A percentile compares a stretch with the other conserved stretches of the same genome.
Conservation (phyloP, 805 yeast species). For the Candida jianshihensis region DNA sequence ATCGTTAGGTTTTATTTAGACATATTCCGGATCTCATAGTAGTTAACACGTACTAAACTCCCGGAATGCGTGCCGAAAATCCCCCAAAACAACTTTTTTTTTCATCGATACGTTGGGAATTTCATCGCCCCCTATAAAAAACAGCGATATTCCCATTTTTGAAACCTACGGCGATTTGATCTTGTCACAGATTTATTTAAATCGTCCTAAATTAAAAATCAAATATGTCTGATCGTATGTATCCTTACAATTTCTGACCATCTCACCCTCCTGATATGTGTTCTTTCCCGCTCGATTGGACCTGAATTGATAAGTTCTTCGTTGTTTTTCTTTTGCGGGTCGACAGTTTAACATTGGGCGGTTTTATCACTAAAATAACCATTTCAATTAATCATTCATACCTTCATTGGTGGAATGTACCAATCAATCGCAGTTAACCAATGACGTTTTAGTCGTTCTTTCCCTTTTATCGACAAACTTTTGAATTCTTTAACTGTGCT, state of each 20-base stretch:
- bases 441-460: background rate
- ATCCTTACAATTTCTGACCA: background rate
- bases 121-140: slow-evolving; percentile 1
- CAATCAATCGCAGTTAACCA: too few species aligned
- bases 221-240: slow-evolving; percentile 14
- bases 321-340: too few species aligned
- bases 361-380: too few species aligned
- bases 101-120: background rate
- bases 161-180: background rate
- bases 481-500: background rate
- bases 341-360: too few species aligned
- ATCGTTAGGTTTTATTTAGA: too few species aligned
- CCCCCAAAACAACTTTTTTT: background rate
- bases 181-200: background rate
- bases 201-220: slow-evolving; percentile 1
- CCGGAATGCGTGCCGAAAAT: background rate
- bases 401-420: background rate
- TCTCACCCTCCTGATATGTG: background rate
- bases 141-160: background rate
- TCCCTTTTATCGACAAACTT: background rate
- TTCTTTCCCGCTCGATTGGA: background rate
- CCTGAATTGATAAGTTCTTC: background rate
- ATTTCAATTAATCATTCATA: too few species aligned
- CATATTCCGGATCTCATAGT: background rate
- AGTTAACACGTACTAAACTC: background rate